Conservation (phyloP, 192 early-diverging fungal species). For the Dissophora ornata region DNA sequence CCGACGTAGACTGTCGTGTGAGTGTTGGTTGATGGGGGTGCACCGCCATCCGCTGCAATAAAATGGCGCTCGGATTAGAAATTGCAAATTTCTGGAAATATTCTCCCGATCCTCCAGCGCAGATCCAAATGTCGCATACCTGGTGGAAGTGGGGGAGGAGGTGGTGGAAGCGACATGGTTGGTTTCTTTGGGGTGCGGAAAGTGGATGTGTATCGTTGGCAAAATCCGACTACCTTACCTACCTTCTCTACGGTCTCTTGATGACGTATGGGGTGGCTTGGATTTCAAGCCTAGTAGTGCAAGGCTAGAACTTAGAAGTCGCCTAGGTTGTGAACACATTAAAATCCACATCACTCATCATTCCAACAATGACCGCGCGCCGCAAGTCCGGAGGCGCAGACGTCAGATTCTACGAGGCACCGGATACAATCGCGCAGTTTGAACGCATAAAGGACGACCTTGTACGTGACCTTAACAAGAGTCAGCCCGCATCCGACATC, state of each 20-base stretch:
- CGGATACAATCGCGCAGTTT: slow-evolving; percentile 55
- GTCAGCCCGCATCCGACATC: slow-evolving; percentile 10
- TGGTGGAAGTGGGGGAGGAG: slow-evolving; percentile 47
- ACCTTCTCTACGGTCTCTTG: too few relatives aligned
- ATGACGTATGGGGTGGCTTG: too few relatives aligned
- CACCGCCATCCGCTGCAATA: slow-evolving; percentile 33
- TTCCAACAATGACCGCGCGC: slow-evolving; percentile 28
- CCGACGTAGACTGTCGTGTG: slow-evolving; percentile 63
- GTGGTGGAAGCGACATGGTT: slow-evolving; percentile 40
- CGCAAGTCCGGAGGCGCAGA: slow-evolving; percentile 44
- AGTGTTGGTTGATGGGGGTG: slow-evolving; percentile 26
- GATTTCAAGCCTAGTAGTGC: too few relatives aligned
- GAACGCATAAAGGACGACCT: slow-evolving; percentile 48
- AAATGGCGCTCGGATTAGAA: not conserved
- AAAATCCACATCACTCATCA: too few relatives aligned
- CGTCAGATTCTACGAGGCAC: slow-evolving; percentile 48
- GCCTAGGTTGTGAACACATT: too few relatives aligned
- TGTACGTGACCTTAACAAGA: slow-evolving; percentile 47
- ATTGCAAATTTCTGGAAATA: too few relatives aligned
- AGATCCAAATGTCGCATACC: slow-evolving; percentile 11
- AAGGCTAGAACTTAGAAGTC: too few relatives aligned
- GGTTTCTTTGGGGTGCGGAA: too few relatives aligned
- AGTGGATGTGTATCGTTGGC: too few relatives aligned
- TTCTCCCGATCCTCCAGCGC: too few relatives aligned
- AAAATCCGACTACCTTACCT: too few relatives aligned